Percentiles rank a stretch among this genome's conserved stretches.
Evolutionary conservation across 371 early-diverging fungal genomes (phyloP).

Genomic region (Parasitella parasitica): DNA sequence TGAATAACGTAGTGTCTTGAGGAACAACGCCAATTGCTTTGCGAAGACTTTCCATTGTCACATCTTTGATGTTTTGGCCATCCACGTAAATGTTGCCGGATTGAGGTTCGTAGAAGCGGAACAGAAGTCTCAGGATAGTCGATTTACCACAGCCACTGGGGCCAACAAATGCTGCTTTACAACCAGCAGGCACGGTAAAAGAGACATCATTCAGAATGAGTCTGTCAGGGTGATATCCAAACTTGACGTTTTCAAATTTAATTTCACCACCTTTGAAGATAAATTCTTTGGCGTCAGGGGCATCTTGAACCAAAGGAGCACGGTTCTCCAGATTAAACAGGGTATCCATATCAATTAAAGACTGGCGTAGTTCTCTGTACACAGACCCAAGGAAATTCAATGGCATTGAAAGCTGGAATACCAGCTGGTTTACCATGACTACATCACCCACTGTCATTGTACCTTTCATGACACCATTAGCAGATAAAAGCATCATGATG

Average conservation of each 20-base stretch:
- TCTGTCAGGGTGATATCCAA: slow-evolving; percentile 81
- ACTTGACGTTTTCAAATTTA: slow-evolving; percentile 81
- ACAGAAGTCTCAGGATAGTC: slow-evolving; percentile 76
- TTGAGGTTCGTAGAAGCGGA: slow-evolving; percentile 86
- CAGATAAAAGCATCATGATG: slow-evolving; percentile 91
- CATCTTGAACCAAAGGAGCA: slow-evolving; percentile 48
- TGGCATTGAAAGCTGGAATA: slow-evolving; percentile 92
- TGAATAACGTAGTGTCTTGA: slow-evolving; percentile 87
- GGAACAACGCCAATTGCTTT: slow-evolving; percentile 84
- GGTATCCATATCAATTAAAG: slow-evolving; percentile 93
- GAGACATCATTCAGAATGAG: slow-evolving; percentile 75
- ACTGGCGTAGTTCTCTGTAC: slow-evolving; percentile 92
- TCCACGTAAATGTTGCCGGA: slow-evolving; percentile 76
- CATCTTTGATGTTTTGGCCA: slow-evolving; percentile 70
- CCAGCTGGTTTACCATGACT: slow-evolving; percentile 95
- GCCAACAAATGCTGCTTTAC: slow-evolving; percentile 93
- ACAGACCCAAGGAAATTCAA: slow-evolving; percentile 97
- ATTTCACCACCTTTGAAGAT: slow-evolving; percentile 67
- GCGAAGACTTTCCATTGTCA: slow-evolving; percentile 74
- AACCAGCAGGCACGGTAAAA: slow-evolving; percentile 86
- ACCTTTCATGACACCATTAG: slow-evolving; percentile 81
- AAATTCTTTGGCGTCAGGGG: slow-evolving; percentile 57
- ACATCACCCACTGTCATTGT: slow-evolving; percentile 94
- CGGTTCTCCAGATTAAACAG: slow-evolving; percentile 84
- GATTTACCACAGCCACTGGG: slow-evolving; percentile 95